Evolutionary conservation across 2,329 filamentous ascomycete genomes (phyloP).

Genomic region (Cadophora luteo-olivacea): DNA sequence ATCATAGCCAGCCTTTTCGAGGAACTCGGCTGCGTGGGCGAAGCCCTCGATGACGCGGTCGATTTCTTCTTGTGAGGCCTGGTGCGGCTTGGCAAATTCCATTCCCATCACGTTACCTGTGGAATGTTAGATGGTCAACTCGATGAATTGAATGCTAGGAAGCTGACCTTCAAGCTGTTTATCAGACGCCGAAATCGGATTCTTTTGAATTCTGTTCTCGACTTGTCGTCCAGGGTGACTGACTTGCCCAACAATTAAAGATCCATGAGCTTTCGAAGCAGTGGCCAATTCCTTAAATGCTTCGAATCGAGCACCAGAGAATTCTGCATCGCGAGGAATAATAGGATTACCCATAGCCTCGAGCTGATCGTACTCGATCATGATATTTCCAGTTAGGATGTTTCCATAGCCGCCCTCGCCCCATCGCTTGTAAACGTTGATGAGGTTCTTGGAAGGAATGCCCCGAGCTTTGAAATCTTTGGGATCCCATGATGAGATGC

Average conservation of each 20-base stretch:
- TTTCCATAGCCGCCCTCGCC: conserved; percentile 62
- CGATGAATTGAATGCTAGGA: not conserved
- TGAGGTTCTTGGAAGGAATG: conserved; percentile 57
- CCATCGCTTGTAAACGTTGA: conserved; percentile 66
- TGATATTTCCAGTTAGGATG: conserved; percentile 68
- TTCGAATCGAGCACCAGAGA: conserved; percentile 63
- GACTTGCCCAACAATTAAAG: conserved; percentile 65
- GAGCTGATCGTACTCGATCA: conserved; percentile 66
- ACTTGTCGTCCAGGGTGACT: conserved; percentile 63
- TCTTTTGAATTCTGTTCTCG: conserved; percentile 42
- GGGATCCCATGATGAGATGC: conserved; percentile 65
- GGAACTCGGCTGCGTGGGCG: conserved; percentile 65
- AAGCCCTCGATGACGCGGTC: conserved; percentile 63
- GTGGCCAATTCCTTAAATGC: conserved; percentile 62
- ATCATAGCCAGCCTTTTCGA: conserved; percentile 66
- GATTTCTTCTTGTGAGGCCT: conserved; percentile 62
- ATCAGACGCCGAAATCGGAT: conserved; percentile 51
- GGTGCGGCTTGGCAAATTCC: conserved; percentile 59
- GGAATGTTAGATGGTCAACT: not conserved
- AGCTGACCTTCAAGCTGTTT: conserved; percentile 46
- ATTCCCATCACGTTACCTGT: conserved; percentile 50
- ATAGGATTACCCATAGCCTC: conserved; percentile 64
- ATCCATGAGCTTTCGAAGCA: conserved; percentile 61
- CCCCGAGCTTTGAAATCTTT: conserved; percentile 58
- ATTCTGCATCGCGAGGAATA: conserved; percentile 58